Conservation (phyloP, 2,329 filamentous ascomycete genomes). For the Aspergillus thermomutatus region DNA sequence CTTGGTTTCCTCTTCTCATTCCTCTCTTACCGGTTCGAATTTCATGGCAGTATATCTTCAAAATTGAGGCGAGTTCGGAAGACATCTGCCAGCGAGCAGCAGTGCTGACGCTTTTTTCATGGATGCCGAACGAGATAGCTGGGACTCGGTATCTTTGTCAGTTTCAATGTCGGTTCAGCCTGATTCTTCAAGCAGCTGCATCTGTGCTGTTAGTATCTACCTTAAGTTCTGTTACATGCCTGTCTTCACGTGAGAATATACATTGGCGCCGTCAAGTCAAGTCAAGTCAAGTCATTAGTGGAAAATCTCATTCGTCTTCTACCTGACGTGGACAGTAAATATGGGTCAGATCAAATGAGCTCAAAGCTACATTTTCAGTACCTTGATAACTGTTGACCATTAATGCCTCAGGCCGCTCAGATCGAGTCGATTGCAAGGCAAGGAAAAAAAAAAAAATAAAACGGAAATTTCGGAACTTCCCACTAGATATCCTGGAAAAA, state of each 20-base stretch:
- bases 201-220: background rate
- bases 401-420: no score
- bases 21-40: conserved; percentile 10
- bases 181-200: conserved; percentile 14
- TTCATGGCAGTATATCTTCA: background rate
- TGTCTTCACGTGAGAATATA: background rate
- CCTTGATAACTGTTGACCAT: no score
- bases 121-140: background rate
- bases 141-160: background rate
- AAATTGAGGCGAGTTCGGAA: background rate
- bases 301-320: background rate
- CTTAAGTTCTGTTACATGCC: background rate
- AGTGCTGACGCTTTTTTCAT: conserved; percentile 13
- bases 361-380: no score
- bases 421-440: no score
- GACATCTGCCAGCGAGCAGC: conserved; percentile 8
- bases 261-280: background rate
- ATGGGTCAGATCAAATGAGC: background rate
- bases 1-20: conserved; percentile 11
- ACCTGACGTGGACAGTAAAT: background rate
- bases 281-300: background rate
- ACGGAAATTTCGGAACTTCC: background rate
- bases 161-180: conserved; percentile 1
- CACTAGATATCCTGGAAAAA: background rate
- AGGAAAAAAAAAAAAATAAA: background rate